A percentile compares a stretch with the other conserved stretches of the same genome.
Conservation (phyloP, 225 moss, liverwort and hornwort genomes). For the Pleurozium schreberi region DNA sequence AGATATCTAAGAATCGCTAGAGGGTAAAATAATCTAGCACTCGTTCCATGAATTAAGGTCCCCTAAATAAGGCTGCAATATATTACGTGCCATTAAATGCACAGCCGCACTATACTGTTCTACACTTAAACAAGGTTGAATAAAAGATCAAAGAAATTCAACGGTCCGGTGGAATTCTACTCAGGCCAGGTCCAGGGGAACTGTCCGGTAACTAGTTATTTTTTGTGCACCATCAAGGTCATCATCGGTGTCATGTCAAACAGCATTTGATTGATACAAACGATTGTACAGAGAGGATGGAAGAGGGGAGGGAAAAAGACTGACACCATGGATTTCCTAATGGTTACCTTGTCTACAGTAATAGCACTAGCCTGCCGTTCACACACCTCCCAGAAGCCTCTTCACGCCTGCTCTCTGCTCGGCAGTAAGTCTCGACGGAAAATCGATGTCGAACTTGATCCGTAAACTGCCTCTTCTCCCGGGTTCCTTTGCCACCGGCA, state of each 20-base stretch:
- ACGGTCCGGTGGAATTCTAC: neutral
- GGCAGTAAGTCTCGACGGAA: slow-evolving; percentile 64
- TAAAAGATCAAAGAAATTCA: neutral
- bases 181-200: neutral
- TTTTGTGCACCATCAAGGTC: neutral
- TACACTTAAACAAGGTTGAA: neutral
- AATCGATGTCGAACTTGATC: slow-evolving; percentile 90
- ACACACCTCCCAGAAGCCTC: slow-evolving; percentile 70
- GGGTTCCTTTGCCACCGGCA: slow-evolving; percentile 97
- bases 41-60: neutral
- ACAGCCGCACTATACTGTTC: neutral
- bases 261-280: slow-evolving; percentile 7
- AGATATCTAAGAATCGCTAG: neutral
- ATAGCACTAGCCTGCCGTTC: slow-evolving; percentile 8
- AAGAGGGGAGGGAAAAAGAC: neutral
- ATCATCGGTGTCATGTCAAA: slow-evolving; percentile 1
- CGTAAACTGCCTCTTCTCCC: slow-evolving; percentile 83
- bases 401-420: slow-evolving; percentile 85
- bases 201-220: neutral
- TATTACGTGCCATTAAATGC: neutral
- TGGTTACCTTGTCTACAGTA: slow-evolving; percentile 23
- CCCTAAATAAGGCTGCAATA: neutral
- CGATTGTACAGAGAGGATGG: slow-evolving; percentile 1
- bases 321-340: neutral
- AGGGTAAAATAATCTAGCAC: neutral